Conservation (phyloP, 352 stramenopile species). For the Phytophthora cryptogea region DNA sequence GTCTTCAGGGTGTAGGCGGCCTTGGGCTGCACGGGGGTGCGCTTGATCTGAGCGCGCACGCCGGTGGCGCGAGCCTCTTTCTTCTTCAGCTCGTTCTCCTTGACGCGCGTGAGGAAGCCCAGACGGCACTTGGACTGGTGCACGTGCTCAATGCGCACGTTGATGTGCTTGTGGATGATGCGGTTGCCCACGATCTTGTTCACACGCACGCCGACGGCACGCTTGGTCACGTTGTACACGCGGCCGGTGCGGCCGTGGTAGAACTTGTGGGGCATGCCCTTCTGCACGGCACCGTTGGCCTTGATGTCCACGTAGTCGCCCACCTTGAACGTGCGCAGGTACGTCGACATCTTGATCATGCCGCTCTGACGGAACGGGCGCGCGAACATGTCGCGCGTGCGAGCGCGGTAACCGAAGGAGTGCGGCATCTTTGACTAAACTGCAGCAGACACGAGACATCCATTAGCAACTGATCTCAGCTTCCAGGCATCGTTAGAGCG, state of each 20-base stretch:
- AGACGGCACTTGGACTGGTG: slow-evolving; percentile 98
- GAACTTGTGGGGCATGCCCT: slow-evolving; percentile 99
- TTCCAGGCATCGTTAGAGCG: slow-evolving; percentile 2
- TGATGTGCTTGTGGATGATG: slow-evolving; percentile 99
- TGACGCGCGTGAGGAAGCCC: slow-evolving; percentile 97
- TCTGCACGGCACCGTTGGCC: slow-evolving; percentile 98
- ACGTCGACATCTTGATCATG: slow-evolving; percentile 96
- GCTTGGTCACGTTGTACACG: slow-evolving; percentile 99
- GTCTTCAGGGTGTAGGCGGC: slow-evolving; percentile 94
- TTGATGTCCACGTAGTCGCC: slow-evolving; percentile 99
- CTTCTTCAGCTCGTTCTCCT: slow-evolving; percentile 98
- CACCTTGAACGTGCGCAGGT: slow-evolving; percentile 98
- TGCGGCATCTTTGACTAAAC: slow-evolving; percentile 94
- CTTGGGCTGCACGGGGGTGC: slow-evolving; percentile 94
- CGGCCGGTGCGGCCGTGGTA: slow-evolving; percentile 99
- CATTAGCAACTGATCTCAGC: slow-evolving; percentile 27
- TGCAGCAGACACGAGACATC: slow-evolving; percentile 27
- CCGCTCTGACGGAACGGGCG: slow-evolving; percentile 98
- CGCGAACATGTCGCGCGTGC: slow-evolving; percentile 99
- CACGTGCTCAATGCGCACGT: slow-evolving; percentile 99
- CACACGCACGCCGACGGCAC: slow-evolving; percentile 97
- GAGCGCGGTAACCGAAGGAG: slow-evolving; percentile 98
- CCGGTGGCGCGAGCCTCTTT: slow-evolving; percentile 93
- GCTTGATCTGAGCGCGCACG: slow-evolving; percentile 95
- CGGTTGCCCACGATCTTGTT: slow-evolving; percentile 99